Evolutionary conservation across 306 rosid species (phyloP), one percentile per base, ranked within the genome.

Genomic region (Castanea sativa): DNA sequence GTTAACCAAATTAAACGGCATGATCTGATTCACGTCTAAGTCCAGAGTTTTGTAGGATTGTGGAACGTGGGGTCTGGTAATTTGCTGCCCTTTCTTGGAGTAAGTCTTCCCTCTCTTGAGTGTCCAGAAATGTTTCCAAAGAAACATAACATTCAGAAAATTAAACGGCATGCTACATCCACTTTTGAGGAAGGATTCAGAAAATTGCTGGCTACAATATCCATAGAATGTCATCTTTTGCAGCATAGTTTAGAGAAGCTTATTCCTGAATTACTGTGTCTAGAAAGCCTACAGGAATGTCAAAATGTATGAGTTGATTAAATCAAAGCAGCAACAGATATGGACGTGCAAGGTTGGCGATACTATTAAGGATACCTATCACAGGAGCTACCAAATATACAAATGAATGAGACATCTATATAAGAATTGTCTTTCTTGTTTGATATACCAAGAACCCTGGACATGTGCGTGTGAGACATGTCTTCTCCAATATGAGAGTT

Each of bases 91-190:
- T 78, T 71, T 78, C 76, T 32, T 21, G 78, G 32, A 72, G 15
- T 55, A 73, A 79, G 5, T 81, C 82, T 60, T 76, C 83, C 71
- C 85, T 70, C 3, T 69, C 72, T 58, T 71, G 35, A 38, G 70
- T 59, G 30, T 84, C 74, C 6, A 52, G 27, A 35, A 64, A 25
- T 20, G 80, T 30, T 52, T 75, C 1, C 6, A 55, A 27, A 33
- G 84, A 75, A 5, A 49, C 19, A 2, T 80, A 60, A 52, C 56
- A 49, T 15, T 75, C 82, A 16, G 23, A 23, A 45, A 45, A 45
- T 15, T 12, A 15, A 45, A 45, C 4, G 52, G 15, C 52, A 45
- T 45, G 52, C 52, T 45, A 45, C 52, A 45, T 15, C 14, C 3
- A 45, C 14, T 45, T 10, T 45, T 11, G 52, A 9, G 14, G 52